Conservation (phyloP, 495 filamentous ascomycete genomes). For the Penicillium desertorum region DNA sequence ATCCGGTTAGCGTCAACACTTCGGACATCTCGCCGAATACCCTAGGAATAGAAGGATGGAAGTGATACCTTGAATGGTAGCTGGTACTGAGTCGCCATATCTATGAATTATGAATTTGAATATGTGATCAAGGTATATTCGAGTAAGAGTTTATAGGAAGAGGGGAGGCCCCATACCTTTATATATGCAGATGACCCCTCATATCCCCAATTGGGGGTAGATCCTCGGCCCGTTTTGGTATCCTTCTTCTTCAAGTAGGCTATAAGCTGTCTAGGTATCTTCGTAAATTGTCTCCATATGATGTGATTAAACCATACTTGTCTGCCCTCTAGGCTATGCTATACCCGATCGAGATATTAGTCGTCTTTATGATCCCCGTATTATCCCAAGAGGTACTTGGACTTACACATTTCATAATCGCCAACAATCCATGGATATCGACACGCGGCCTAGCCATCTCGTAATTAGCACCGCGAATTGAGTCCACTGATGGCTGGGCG, state of each 20-base stretch:
- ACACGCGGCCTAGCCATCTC: conserved; percentile 21
- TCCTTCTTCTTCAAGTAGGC: conserved; percentile 1
- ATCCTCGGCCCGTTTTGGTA: neutral
- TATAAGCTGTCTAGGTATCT: neutral
- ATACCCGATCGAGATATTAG: conserved; percentile 27
- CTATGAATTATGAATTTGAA: neutral
- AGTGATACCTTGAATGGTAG: conserved; percentile 43
- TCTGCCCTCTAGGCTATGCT: conserved; percentile 12
- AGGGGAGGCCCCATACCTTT: no score
- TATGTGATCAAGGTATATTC: neutral
- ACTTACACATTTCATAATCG: conserved; percentile 24
- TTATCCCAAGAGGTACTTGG: no score
- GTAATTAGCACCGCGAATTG: conserved; percentile 9
- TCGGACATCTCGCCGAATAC: conserved; percentile 23
- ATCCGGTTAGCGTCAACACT: neutral
- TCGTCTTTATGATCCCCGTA: conserved; percentile 27
- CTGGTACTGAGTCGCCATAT: conserved; percentile 39
- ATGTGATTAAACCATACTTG: conserved; percentile 24
- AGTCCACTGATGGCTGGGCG: neutral
- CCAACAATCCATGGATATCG: conserved; percentile 9
- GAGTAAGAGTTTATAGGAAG: neutral
- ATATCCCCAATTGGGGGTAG: neutral
- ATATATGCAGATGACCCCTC: neutral
- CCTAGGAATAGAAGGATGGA: neutral
- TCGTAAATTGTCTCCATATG: conserved; percentile 7